Evolutionary conservation across 2,329 filamentous ascomycete species (phyloP), one percentile per base, ranked within the genome.

Genomic region (Aspergillus aculeatinus): DNA sequence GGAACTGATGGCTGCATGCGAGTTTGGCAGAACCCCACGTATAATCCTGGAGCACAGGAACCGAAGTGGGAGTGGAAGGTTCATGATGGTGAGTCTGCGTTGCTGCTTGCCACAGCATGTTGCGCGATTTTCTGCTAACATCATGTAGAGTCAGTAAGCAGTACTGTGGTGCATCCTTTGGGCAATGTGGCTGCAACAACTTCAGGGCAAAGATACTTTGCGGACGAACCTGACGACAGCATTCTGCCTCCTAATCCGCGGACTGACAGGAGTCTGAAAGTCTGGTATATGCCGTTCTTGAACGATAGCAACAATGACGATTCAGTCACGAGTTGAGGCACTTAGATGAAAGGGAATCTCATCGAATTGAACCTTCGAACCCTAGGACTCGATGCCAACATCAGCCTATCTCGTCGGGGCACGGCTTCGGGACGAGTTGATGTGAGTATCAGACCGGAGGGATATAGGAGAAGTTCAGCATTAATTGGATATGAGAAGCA

Each of bases 1-100:
- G 85, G 85, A 0, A 79, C 72, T 1, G 85, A 88, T 74, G 86
- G 86, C 0, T 67, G 65, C 19, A 76, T 85, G 57, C 76, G 82
- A 59, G 74, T 79, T 57, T 85, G 83, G 83, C 74, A 71, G 48
- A 74, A 81, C 60, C 76, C 81, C 1, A 72, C 77, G n/a, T 65
- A 69, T 44, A 67, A 65, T 21, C 76, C 75, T 57, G 82, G 79
- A 10, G 70, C 73, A 4, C 70, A 80, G 39, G 64, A 72, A 21
- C 77, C 82, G 2, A 75, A 77, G 61, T 77, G 72, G 65, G 76
- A 77, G 60, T 76, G 76, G 64, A 70, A 77, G 39, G 70, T 79
- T 5, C 81, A 84, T 67, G 70, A 79, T 63, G 79, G 79, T 80
- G 62, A 68, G 72, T 66, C 27, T 39, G 27, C 39, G 16, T n/a